Percentiles rank a stretch among this genome's conserved stretches.
Conservation (phyloP, 73 alveolate species). For the Paramecium octaurelia region DNA sequence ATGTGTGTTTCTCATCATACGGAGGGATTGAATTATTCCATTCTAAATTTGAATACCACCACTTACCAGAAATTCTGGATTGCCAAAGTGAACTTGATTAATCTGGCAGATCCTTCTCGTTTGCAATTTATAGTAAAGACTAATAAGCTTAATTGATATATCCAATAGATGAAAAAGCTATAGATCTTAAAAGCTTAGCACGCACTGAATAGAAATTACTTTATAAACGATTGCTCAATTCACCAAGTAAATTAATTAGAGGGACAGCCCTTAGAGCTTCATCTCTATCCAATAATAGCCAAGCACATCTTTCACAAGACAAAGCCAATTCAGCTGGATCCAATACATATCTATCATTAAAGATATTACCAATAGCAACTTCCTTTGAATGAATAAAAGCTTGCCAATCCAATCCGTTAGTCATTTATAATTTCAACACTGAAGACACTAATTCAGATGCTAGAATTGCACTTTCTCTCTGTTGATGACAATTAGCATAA, state of each 20-base stretch:
- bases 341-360: conserved; percentile 76
- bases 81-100: neutral
- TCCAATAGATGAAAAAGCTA: conserved; percentile 87
- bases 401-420: conserved; percentile 30
- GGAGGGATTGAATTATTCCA: conserved; percentile 35
- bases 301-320: conserved; percentile 77
- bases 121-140: neutral
- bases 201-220: conserved; percentile 82
- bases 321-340: conserved; percentile 82
- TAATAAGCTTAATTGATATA: conserved; percentile 83
- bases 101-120: conserved; percentile 14
- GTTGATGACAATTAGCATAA: neutral
- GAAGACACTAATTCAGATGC: conserved; percentile 55
- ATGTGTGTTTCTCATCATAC: neutral
- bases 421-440: conserved; percentile 6
- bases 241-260: conserved; percentile 85
- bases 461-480: conserved; percentile 37
- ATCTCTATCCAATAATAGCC: conserved; percentile 83
- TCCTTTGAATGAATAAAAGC: neutral
- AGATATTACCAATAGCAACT: conserved; percentile 63
- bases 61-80: neutral
- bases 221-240: conserved; percentile 79
- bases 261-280: conserved; percentile 88
- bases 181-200: conserved; percentile 80
- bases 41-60: conserved; percentile 15